These are phyloP conservation scores for Vitis riparia DNA, from an alignment of 164 flowering plant genomes.

Conservation along the genomic window DNA sequence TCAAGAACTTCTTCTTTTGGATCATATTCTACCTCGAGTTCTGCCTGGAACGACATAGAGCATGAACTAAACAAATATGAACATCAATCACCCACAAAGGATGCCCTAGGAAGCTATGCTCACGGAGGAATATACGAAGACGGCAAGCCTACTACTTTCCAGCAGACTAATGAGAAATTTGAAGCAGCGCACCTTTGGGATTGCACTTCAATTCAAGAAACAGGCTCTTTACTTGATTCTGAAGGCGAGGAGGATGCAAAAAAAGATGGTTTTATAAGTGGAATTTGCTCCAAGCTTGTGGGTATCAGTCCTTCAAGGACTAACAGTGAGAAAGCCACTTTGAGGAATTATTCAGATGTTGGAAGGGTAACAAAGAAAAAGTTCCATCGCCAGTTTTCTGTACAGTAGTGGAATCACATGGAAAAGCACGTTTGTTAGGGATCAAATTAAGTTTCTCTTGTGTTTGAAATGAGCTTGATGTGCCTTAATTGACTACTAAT, in stretches of 20 bases:
- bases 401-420: neutral
- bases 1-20: constrained; percentile 35
- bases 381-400: constrained; percentile 34
- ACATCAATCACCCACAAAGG: neutral
- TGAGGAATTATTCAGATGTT: constrained; percentile 33
- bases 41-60: constrained; percentile 22
- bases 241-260: constrained; percentile 14
- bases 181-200: constrained; percentile 32
- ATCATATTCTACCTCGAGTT: constrained; percentile 31
- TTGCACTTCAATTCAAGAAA: constrained; percentile 25
- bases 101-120: constrained; percentile 2
- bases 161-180: neutral
- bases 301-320: constrained; percentile 12
- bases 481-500: too few relatives aligned
- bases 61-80: constrained; percentile 19
- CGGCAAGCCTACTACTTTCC: constrained; percentile 1
- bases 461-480: too few relatives aligned
- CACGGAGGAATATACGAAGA: constrained; percentile 8
- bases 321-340: constrained; percentile 11
- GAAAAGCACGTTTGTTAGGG: too few relatives aligned
- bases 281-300: constrained; percentile 25
- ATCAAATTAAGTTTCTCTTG: too few relatives aligned
- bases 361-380: constrained; percentile 32
- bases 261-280: constrained; percentile 11
- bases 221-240: constrained; percentile 30